Evolutionary conservation across 1,284 basidiomycete species (phyloP).

Genomic region (Sanghuangporus baumii): DNA sequence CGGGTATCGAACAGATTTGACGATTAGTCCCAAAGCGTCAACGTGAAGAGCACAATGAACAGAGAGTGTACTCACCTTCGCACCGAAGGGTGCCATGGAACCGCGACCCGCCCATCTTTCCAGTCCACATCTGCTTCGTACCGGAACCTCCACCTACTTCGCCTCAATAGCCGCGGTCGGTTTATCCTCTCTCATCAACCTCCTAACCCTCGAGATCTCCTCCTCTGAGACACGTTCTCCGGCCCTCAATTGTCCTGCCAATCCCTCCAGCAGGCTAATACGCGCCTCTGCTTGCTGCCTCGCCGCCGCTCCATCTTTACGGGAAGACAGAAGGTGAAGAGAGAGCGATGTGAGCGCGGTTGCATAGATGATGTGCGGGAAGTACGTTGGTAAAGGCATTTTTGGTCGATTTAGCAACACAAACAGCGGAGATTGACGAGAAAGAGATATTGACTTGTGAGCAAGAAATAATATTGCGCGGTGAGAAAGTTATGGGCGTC

Average conservation of each 20-base stretch:
- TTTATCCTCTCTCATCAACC: conserved; percentile 35
- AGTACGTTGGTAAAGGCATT: conserved; percentile 28
- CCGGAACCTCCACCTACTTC: neutral
- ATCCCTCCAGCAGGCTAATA: conserved; percentile 53
- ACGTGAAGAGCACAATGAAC: too few relatives aligned
- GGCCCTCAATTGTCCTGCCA: conserved; percentile 41
- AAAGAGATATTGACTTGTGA: neutral
- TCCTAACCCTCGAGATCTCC: conserved; percentile 44
- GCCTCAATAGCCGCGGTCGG: conserved; percentile 19
- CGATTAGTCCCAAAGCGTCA: too few relatives aligned
- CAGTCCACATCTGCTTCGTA: too few relatives aligned
- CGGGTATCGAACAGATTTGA: too few relatives aligned
- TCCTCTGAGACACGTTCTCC: conserved; percentile 36
- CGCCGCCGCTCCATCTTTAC: conserved; percentile 42
- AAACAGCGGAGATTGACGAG: neutral
- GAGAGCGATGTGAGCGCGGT: conserved; percentile 57
- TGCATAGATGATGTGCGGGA: conserved; percentile 51
- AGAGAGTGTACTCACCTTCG: too few relatives aligned
- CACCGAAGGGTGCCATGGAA: too few relatives aligned
- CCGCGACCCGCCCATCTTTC: too few relatives aligned
- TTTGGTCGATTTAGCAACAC: neutral
- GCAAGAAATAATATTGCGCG: too few relatives aligned
- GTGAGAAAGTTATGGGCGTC: too few relatives aligned
- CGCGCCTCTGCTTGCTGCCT: conserved; percentile 45
- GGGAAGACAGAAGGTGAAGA: conserved; percentile 52